These are phyloP conservation scores for Vigna hirtella DNA, from an alignment of 306 rosid species.

Conservation along the genomic window DNA sequence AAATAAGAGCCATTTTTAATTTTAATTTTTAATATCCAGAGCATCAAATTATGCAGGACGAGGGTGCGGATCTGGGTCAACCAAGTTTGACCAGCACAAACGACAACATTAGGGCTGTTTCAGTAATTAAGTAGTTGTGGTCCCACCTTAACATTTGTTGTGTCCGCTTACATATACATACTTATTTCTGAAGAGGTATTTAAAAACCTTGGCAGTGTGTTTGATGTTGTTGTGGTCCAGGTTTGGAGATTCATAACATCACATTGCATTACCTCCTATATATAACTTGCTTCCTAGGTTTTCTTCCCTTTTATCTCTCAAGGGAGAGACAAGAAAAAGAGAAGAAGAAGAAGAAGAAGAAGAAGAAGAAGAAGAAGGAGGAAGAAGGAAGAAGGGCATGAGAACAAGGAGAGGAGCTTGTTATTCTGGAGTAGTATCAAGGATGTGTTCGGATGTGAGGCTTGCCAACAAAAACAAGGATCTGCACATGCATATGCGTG, in stretches of 20 bases:
- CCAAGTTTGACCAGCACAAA: conserved; percentile 58
- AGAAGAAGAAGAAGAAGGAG: too few species aligned
- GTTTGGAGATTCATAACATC: conserved; percentile 4
- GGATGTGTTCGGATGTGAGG: conserved; percentile 32
- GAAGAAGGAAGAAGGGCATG: conserved; percentile 53
- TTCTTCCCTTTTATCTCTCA: conserved; percentile 37
- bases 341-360: neutral
- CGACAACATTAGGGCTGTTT: conserved; percentile 48
- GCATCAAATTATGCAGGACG: conserved; percentile 43
- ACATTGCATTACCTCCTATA: conserved; percentile 21
- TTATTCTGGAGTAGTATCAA: conserved; percentile 48
- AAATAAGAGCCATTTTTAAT: conserved; percentile 29
- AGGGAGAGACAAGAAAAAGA: neutral
- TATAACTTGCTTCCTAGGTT: conserved; percentile 45
- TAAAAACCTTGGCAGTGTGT: conserved; percentile 55
- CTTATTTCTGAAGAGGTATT: neutral
- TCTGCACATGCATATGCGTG: neutral
- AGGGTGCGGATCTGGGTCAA: conserved; percentile 73
- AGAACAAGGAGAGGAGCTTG: conserved; percentile 84
- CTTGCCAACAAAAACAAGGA: conserved; percentile 51
- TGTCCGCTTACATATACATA: conserved; percentile 2
- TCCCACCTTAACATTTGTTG: conserved; percentile 35
- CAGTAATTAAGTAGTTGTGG: conserved; percentile 37
- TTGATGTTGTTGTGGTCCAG: conserved; percentile 57
- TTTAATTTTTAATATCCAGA: conserved; percentile 18